These are phyloP conservation scores for Neurospora hispaniola DNA, from an alignment of 495 filamentous ascomycete genomes.

Conservation along the genomic window DNA sequence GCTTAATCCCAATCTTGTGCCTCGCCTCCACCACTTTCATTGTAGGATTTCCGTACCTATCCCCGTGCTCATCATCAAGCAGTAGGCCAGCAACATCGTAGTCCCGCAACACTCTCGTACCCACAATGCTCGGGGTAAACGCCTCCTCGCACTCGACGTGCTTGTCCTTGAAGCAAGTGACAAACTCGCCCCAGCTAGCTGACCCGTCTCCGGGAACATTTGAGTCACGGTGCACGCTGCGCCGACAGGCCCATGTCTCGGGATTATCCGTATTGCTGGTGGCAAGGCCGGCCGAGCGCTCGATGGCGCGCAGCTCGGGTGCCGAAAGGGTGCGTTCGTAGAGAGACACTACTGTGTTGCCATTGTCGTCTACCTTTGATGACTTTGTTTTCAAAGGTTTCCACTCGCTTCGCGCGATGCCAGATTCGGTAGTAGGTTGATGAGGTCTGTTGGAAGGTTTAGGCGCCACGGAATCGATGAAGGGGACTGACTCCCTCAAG, in stretches of 20 bases:
- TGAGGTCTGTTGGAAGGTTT: conserved; percentile 13
- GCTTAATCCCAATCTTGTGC: conserved; percentile 34
- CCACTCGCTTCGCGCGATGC: conserved; percentile 24
- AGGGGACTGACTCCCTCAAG: conserved; percentile 45
- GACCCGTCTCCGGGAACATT: conserved; percentile 37
- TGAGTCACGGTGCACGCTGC: conserved; percentile 49
- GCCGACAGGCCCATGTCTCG: conserved; percentile 46
- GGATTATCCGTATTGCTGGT: conserved; percentile 6
- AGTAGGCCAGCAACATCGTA: conserved; percentile 19
- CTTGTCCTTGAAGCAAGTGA: conserved; percentile 42
- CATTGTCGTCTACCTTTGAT: conserved; percentile 28
- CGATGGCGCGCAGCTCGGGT: conserved; percentile 18
- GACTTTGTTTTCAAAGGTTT: conserved; percentile 31
- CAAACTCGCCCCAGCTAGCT: conserved; percentile 58
- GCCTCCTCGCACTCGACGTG: conserved; percentile 60
- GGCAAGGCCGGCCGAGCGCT: not conserved
- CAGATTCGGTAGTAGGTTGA: not conserved
- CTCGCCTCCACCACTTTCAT: conserved; percentile 42
- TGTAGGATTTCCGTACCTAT: conserved; percentile 38
- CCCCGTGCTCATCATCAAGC: conserved; percentile 18
- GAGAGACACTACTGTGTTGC: conserved; percentile 33
- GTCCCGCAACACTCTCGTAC: conserved; percentile 45
- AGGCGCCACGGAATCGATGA: conserved; percentile 39
- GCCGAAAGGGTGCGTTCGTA: conserved; percentile 31
- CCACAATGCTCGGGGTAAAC: conserved; percentile 61